Conservation (phyloP, 352 stramenopile genomes). For the Globisporangium okanoganense region DNA sequence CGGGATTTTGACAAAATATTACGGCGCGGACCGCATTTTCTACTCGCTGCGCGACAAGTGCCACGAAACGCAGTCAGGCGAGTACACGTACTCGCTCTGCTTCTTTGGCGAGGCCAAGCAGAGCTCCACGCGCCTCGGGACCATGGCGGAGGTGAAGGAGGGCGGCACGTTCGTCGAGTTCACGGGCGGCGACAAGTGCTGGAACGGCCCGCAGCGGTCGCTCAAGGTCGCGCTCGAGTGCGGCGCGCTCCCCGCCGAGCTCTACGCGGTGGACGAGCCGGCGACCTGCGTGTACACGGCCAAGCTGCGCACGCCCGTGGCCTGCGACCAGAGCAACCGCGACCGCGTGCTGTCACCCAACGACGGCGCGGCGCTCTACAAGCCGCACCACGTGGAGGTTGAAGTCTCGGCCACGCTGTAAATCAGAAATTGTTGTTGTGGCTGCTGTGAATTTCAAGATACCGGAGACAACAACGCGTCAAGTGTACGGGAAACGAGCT, state of each 20-base stretch:
- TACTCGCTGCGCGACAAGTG: conserved; percentile 71
- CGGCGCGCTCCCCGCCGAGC: conserved; percentile 46
- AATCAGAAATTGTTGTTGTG: neutral
- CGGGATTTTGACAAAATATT: conserved; percentile 42
- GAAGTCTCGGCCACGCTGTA: conserved; percentile 50
- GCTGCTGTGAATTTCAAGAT: neutral
- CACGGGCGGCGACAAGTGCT: conserved; percentile 73
- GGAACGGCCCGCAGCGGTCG: conserved; percentile 83
- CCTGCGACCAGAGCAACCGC: conserved; percentile 43
- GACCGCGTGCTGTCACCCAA: conserved; percentile 32
- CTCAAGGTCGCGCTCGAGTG: conserved; percentile 76
- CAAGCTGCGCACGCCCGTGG: conserved; percentile 73
- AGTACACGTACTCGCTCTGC: conserved; percentile 88
- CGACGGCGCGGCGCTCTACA: conserved; percentile 16
- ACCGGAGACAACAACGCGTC: neutral
- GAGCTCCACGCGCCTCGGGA: conserved; percentile 68
- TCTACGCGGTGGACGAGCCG: conserved; percentile 79
- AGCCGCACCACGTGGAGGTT: conserved; percentile 62
- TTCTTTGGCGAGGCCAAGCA: conserved; percentile 84
- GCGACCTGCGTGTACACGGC: conserved; percentile 84
- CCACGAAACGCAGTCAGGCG: conserved; percentile 50
- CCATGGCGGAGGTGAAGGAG: conserved; percentile 42
- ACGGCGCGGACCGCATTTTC: conserved; percentile 60
- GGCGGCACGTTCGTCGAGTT: conserved; percentile 37
- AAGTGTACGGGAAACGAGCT: neutral